These are phyloP conservation scores for Bruguiera sexangula DNA, from an alignment of 345 rosid genomes.

Conservation along the genomic window DNA sequence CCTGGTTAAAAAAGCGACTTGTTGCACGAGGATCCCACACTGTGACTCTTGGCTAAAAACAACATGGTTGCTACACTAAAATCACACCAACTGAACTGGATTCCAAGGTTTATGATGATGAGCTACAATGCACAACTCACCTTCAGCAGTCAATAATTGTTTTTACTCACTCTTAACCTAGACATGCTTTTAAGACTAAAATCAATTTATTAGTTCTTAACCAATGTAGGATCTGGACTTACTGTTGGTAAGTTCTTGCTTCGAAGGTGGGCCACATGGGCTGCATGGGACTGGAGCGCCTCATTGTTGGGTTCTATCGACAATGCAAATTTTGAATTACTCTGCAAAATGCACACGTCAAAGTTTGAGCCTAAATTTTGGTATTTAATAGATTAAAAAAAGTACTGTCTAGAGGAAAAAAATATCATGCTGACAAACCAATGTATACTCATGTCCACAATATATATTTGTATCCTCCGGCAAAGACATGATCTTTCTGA, in stretches of 20 bases:
- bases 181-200: no score
- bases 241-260: conserved; percentile 87
- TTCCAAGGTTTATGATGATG: no score
- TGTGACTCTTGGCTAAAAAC: no score
- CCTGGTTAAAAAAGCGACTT: no score
- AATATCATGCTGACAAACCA: conserved; percentile 49
- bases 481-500: conserved; percentile 62
- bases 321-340: conserved; percentile 84
- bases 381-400: conserved; percentile 16
- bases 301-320: conserved; percentile 88
- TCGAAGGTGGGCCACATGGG: conserved; percentile 69
- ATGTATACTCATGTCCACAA: conserved; percentile 90
- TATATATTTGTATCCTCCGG: conserved; percentile 84
- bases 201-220: no score
- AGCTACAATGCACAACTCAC: no score
- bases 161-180: no score
- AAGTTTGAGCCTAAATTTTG: conserved; percentile 9
- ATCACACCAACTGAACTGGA: no score
- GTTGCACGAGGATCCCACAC: no score
- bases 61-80: no score
- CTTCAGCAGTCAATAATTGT: no score
- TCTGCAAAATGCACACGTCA: conserved; percentile 39
- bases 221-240: conserved; percentile 7
- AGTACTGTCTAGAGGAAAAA: not conserved
- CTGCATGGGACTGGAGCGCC: conserved; percentile 76